phyloP scores from a whole-genome alignment of 2,329 filamentous ascomycete species.

The Nannizziopsis barbatae region DNA sequence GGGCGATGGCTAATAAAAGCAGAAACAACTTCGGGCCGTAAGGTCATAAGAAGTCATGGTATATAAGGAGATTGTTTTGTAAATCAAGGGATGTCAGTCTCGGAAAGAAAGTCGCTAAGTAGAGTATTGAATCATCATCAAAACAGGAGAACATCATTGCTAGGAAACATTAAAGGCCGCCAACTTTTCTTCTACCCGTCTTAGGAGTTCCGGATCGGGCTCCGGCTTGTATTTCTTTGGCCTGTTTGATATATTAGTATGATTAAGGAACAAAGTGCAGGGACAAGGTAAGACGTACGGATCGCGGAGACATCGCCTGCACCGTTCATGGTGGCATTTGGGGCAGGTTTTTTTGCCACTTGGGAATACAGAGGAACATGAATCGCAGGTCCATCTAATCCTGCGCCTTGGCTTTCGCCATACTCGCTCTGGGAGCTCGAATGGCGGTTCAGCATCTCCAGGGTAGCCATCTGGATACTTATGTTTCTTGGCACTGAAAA shows the following conservation, averaged over 20 bases:
- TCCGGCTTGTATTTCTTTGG: slow-evolving; percentile 33
- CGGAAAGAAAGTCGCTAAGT: too few relatives aligned
- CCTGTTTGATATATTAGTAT: slow-evolving; percentile 19
- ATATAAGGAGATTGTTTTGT: background rate
- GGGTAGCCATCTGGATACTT: slow-evolving; percentile 39
- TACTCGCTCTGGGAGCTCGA: slow-evolving; percentile 26
- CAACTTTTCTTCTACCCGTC: slow-evolving; percentile 32
- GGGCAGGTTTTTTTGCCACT: slow-evolving; percentile 26
- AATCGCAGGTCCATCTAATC: slow-evolving; percentile 35
- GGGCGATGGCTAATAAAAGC: background rate
- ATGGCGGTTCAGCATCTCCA: slow-evolving; percentile 32
- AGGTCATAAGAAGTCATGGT: slow-evolving; percentile 12
- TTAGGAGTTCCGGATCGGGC: slow-evolving; percentile 30
- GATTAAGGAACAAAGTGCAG: background rate
- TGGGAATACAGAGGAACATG: slow-evolving; percentile 28
- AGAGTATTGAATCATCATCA: background rate
- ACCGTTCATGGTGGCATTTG: slow-evolving; percentile 33
- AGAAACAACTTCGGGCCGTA: slow-evolving; percentile 11
- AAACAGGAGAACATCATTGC: background rate
- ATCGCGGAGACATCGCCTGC: slow-evolving; percentile 32
- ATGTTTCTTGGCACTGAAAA: slow-evolving; percentile 27
- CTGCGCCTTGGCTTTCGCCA: slow-evolving; percentile 29
- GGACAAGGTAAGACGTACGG: slow-evolving; percentile 26
- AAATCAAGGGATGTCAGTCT: background rate
- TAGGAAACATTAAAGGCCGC: slow-evolving; percentile 16